A percentile compares a stretch with the other conserved stretches of the same genome.
phyloP scores from a whole-genome alignment of 495 filamentous ascomycete genomes.

The Chaetomium cochliodes region DNA sequence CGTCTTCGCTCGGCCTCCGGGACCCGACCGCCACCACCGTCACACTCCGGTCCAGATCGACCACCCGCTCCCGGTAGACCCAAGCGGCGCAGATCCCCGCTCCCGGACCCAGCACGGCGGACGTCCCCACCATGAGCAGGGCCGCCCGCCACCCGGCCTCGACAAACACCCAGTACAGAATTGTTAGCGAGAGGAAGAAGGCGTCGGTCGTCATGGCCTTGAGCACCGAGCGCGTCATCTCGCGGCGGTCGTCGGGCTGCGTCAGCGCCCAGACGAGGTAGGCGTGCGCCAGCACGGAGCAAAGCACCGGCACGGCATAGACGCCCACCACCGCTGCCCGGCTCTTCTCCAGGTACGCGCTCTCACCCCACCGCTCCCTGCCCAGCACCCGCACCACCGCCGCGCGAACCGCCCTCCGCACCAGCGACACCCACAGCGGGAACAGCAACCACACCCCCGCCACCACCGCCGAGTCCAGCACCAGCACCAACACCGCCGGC shows the following conservation, averaged over 20 bases:
- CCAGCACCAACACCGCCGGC: conserved; percentile 63
- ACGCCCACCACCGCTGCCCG: conserved; percentile 28
- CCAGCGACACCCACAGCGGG: conserved; percentile 40
- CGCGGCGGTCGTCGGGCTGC: conserved; percentile 37
- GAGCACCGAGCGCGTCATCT: conserved; percentile 42
- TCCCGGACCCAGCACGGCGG: conserved; percentile 39
- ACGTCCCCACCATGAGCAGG: conserved; percentile 30
- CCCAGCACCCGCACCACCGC: conserved; percentile 14
- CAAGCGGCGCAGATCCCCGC: conserved; percentile 42
- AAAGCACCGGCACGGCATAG: conserved; percentile 38
- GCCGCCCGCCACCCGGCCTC: conserved; percentile 39
- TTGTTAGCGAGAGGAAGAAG: conserved; percentile 36
- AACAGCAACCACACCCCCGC: conserved; percentile 55
- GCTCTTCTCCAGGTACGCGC: conserved; percentile 39
- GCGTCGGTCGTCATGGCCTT: conserved; percentile 40
- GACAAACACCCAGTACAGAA: conserved; percentile 45
- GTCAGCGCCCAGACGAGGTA: conserved; percentile 35
- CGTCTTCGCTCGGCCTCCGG: conserved; percentile 16
- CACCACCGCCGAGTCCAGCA: conserved; percentile 72
- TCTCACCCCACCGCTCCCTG: conserved; percentile 20
- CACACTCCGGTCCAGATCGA: conserved; percentile 34
- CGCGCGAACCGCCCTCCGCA: conserved; percentile 33
- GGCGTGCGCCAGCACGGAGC: conserved; percentile 37
- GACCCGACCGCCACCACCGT: conserved; percentile 36
- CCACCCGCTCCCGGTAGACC: conserved; percentile 38